A percentile compares a stretch with the other conserved stretches of the same genome.
phyloP scores from a whole-genome alignment of 768 basidiomycete genomes.

The Pulveroboletus sp. region DNA sequence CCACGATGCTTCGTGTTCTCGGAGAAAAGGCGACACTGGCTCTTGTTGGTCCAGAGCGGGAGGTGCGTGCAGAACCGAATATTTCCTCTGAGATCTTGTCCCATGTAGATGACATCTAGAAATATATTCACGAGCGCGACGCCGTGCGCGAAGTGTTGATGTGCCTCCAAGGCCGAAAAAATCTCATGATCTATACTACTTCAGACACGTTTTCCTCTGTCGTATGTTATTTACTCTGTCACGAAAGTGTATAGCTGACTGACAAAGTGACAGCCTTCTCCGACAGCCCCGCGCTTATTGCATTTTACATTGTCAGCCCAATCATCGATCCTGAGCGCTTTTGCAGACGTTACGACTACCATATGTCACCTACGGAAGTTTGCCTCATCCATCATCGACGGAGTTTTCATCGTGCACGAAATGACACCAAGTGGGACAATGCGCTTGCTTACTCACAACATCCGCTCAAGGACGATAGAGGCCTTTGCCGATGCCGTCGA shows the following conservation, averaged over 20 bases:
- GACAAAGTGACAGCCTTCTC: constrained; percentile 38
- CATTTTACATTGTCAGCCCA: constrained; percentile 71
- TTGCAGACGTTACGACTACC: constrained; percentile 59
- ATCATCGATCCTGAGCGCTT: constrained; percentile 56
- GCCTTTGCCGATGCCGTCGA: constrained; percentile 80
- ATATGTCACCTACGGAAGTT: constrained; percentile 65
- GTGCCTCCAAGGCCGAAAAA: constrained; percentile 69
- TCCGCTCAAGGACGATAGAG: constrained; percentile 61
- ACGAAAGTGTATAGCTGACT: background rate
- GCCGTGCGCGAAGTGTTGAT: constrained; percentile 77
- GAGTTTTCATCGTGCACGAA: constrained; percentile 16
- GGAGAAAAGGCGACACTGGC: constrained; percentile 37
- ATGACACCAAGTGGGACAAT: constrained; percentile 20
- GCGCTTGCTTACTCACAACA: constrained; percentile 23
- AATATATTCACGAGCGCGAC: constrained; percentile 71
- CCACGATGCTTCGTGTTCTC: constrained; percentile 40
- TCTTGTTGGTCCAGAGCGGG: constrained; percentile 39
- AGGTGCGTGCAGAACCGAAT: constrained; percentile 32
- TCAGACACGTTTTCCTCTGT: constrained; percentile 33
- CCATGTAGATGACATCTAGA: constrained; percentile 35
- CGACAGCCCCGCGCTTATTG: constrained; percentile 55
- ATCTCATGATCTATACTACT: constrained; percentile 47
- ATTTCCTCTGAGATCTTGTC: background rate
- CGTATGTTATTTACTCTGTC: constrained; percentile 15
- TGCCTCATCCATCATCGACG: constrained; percentile 44